Evolutionary conservation across 2,329 filamentous ascomycete genomes (phyloP).

Genomic region (Fusarium coffeatum): DNA sequence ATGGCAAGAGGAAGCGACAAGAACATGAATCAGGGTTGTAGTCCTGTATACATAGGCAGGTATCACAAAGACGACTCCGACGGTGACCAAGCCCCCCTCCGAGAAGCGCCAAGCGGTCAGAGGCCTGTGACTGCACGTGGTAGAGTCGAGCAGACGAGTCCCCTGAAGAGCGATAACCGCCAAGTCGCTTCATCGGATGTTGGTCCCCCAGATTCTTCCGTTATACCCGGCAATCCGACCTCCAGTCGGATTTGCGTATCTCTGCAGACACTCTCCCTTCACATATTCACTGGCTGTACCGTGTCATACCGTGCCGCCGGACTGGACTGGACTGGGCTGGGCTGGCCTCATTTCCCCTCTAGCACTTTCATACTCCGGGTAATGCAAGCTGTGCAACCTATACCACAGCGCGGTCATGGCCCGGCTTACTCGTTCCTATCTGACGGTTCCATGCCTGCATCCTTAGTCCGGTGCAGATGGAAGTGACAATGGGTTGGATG

Average conservation of each 20-base stretch:
- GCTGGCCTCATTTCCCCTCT: constrained; percentile 7
- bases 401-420: background rate
- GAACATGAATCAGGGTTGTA: constrained; percentile 12
- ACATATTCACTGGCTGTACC: background rate
- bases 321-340: background rate
- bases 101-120: constrained; percentile 1
- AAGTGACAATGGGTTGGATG: constrained; percentile 28
- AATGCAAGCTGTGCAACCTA: constrained; percentile 33
- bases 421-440: background rate
- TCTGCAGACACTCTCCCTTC: background rate
- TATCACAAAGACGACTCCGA: constrained; percentile 4
- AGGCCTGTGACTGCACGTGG: background rate
- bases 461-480: constrained; percentile 24
- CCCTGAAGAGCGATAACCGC: constrained; percentile 9
- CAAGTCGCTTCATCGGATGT: constrained; percentile 35
- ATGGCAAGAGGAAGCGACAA: background rate
- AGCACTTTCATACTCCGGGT: constrained; percentile 7
- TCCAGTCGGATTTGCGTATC: constrained; percentile 9
- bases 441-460: constrained; percentile 1
- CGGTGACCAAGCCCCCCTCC: constrained; percentile 1
- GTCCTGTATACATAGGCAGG: background rate
- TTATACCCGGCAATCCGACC: constrained; percentile 8
- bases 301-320: background rate
- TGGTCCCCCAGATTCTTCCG: constrained; percentile 11
- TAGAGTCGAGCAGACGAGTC: constrained; percentile 12